Conservation (phyloP, 116 monocot species). For the Papilionanthe hybrid region DNA sequence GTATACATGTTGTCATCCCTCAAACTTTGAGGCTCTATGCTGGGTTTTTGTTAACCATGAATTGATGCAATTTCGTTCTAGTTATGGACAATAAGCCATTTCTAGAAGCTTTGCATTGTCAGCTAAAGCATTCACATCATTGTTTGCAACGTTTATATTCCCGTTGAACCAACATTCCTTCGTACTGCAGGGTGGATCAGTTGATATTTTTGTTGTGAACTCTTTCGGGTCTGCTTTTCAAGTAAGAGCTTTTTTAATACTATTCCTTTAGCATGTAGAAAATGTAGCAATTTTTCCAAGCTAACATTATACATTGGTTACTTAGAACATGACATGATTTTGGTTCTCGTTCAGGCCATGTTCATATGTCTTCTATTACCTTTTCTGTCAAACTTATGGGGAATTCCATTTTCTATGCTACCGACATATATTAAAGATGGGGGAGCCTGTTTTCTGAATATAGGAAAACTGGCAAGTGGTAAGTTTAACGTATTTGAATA, state of each 20-base stretch:
- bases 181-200: constrained; percentile 57
- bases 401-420: constrained; percentile 75
- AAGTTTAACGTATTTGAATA: constrained; percentile 6
- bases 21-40: not conserved
- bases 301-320: not conserved
- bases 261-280: not conserved
- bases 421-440: constrained; percentile 85
- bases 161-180: constrained; percentile 4
- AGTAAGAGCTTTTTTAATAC: constrained; percentile 33
- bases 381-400: constrained; percentile 93
- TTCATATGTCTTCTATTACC: constrained; percentile 89
- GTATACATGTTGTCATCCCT: constrained; percentile 32
- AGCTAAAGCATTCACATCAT: not conserved
- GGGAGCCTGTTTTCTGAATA: constrained; percentile 85
- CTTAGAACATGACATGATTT: not conserved
- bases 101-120: not conserved
- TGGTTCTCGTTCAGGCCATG: constrained; percentile 52
- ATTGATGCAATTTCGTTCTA: not conserved
- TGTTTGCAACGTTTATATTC: not conserved
- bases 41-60: not conserved
- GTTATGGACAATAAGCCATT: constrained; percentile 2
- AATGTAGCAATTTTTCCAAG: not conserved
- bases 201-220: constrained; percentile 96
- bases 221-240: constrained; percentile 97
- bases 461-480: constrained; percentile 72